phyloP scores from a whole-genome alignment of 148 eudicot genomes.

The Camellia japonica region DNA sequence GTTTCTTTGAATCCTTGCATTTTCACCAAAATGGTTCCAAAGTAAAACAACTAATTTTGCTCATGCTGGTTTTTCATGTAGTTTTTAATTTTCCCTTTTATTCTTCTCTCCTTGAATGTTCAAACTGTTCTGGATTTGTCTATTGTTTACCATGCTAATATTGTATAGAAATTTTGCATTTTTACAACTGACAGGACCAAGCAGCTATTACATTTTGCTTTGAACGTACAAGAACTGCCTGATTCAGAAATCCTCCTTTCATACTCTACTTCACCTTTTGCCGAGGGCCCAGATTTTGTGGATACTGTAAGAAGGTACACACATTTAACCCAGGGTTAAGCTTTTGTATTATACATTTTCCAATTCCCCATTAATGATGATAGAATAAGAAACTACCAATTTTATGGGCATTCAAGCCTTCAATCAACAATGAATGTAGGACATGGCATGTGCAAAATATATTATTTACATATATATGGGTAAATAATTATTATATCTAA shows the following conservation, averaged over 20 bases:
- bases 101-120: not conserved
- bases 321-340: not conserved
- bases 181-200: conserved; percentile 41
- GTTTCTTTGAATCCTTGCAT: not conserved
- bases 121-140: not conserved
- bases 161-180: not conserved
- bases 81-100: not conserved
- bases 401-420: not conserved
- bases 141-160: not conserved
- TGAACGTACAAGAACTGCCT: conserved; percentile 39
- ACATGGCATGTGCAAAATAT: not conserved
- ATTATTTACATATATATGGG: not conserved
- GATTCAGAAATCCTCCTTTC: conserved; percentile 61
- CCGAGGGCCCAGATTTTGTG: conserved; percentile 88
- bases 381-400: not conserved
- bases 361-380: not conserved
- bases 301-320: conserved; percentile 62
- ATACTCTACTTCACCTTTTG: conserved; percentile 83
- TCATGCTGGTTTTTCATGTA: not conserved
- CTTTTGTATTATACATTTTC: not conserved
- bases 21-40: not conserved
- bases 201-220: conserved; percentile 34
- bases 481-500: not conserved
- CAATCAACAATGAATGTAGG: not conserved
- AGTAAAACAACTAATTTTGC: not conserved